Evolutionary conservation across 2,329 filamentous ascomycete genomes (phyloP), one percentile per base, ranked within the genome.

Genomic region (Mycosphaerella sp.): DNA sequence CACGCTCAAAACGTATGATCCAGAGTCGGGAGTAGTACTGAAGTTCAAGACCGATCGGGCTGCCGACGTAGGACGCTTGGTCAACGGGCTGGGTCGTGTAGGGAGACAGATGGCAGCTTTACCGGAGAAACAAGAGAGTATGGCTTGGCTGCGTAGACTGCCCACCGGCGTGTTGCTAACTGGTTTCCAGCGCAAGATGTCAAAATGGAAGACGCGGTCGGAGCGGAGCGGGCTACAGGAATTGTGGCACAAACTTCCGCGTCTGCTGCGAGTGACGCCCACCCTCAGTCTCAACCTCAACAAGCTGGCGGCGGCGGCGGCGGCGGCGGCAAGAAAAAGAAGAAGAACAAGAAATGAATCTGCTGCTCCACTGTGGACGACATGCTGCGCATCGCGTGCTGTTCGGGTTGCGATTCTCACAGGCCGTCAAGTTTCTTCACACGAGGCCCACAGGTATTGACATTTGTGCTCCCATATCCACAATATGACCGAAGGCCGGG

Each of bases 31-130:
- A 64, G 84, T 85, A 52, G 85, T 85, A 55, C 78, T 98, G 57
- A 95, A 96, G 73, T 97, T 96, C 76, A 79, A 81, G 67, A 98
- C 93, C 32, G 85, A 85, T 66, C 95, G 95, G 71, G 88, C 86
- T 16, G 87, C 88, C 16, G 91, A 97, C 72, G 89, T 98, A 8
- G 85, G 86, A 18, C 78, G 93, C 25, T 72, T 98, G 62, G 80
- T 98, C 51, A 80, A 82, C 45, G 81, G 84, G 39, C 70, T 98
- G 56, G 89, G 89, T 0, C 79, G 80, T 51, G 70, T 96, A 59
- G 88, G 85, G n/a, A 78, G 82, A 49, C 72, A 76, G 5, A 81
- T 81, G 71, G 79, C 74, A 10, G 74, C 71, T 10, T 58, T 76
- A 54, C 73, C 73, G 7, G 70, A 73, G 53, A 64, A 66, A 34